phyloP scores from a whole-genome alignment of 208 protist species.

The Acanthamoeba sp. region DNA sequence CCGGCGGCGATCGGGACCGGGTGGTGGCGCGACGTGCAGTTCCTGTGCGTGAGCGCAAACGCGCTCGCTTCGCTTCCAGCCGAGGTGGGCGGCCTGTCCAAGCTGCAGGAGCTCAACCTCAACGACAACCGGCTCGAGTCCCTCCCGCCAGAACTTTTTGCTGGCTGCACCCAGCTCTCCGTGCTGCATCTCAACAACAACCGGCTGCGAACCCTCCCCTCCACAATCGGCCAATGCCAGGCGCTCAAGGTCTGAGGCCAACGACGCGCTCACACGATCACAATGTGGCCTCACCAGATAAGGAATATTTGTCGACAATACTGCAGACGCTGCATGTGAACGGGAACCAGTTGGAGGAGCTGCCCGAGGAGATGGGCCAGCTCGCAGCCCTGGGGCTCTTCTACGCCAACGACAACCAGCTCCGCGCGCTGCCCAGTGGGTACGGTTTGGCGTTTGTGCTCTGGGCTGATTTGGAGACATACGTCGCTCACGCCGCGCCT shows the following conservation, averaged over 20 bases:
- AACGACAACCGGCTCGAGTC: conserved; percentile 44
- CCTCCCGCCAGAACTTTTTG: neutral
- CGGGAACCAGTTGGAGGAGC: conserved; percentile 19
- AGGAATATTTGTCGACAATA: neutral
- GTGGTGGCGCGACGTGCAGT: neutral
- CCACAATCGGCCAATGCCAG: neutral
- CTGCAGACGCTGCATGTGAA: conserved; percentile 11
- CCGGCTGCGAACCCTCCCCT: neutral
- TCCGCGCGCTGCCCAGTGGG: neutral
- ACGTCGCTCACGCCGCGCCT: too few species aligned
- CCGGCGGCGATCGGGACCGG: neutral
- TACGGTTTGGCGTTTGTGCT: too few species aligned
- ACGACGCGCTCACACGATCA: too few species aligned
- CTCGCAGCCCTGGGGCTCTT: conserved; percentile 6
- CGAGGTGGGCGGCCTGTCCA: neutral
- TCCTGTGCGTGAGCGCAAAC: conserved; percentile 9
- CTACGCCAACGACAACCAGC: conserved; percentile 47
- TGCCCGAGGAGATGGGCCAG: conserved; percentile 42
- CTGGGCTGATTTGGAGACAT: too few species aligned
- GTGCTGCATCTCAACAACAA: conserved; percentile 33
- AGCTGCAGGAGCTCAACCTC: conserved; percentile 55
- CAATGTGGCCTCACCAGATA: too few species aligned
- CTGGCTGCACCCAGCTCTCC: conserved; percentile 1
- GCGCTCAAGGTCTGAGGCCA: neutral
- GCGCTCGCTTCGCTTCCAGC: neutral